Conservation (phyloP, 2,329 filamentous ascomycete species). For the Emergomyces orientalis region DNA sequence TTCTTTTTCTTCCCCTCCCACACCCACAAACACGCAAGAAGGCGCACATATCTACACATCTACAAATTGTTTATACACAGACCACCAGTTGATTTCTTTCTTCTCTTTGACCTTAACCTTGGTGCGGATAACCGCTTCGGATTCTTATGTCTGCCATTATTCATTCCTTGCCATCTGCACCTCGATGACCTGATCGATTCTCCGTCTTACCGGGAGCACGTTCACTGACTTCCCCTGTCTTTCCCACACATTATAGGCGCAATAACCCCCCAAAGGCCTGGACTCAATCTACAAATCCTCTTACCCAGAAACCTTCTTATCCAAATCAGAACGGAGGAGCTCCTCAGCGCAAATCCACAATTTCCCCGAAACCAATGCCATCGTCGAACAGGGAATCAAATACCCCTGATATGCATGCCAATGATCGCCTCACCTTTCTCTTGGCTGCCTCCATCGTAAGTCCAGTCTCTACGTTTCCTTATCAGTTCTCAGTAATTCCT, state of each 20-base stretch:
- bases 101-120: background rate
- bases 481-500: too few relatives aligned
- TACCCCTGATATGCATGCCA: slow-evolving; percentile 48
- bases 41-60: background rate
- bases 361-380: slow-evolving; percentile 28
- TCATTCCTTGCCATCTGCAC: slow-evolving; percentile 4
- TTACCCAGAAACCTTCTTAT: slow-evolving; percentile 47
- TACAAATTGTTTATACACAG: background rate
- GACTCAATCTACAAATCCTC: slow-evolving; percentile 52
- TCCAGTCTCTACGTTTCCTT: slow-evolving; percentile 11
- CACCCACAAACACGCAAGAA: too few relatives aligned
- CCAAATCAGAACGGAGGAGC: slow-evolving; percentile 47
- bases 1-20: background rate
- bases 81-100: background rate
- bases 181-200: slow-evolving; percentile 1
- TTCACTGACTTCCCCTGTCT: slow-evolving; percentile 1
- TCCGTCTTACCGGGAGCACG: background rate
- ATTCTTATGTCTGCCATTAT: background rate
- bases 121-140: background rate
- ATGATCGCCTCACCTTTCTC: slow-evolving; percentile 52
- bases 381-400: slow-evolving; percentile 40
- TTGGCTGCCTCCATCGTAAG: slow-evolving; percentile 51
- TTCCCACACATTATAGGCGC: slow-evolving; percentile 30
- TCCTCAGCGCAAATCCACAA: slow-evolving; percentile 34
- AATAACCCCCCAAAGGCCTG: slow-evolving; percentile 52